Percentiles rank a stretch among this genome's conserved stretches.
These are phyloP conservation scores for Chamaenerion angustifolium DNA, from an alignment of 345 rosid genomes.

Conservation along the genomic window DNA sequence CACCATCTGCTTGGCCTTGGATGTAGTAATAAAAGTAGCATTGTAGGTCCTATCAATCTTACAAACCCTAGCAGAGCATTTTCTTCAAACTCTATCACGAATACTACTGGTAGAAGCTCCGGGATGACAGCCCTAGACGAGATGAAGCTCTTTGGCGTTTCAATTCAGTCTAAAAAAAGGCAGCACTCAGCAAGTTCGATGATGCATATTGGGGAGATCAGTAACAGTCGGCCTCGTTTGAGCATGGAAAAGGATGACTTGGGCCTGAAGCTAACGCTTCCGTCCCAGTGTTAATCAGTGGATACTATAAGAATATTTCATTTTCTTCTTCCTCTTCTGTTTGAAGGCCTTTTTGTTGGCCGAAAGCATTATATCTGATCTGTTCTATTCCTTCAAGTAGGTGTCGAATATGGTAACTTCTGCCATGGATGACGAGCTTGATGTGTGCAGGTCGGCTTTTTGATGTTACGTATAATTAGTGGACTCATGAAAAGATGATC, in stretches of 20 bases:
- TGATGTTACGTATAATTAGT: too few relatives aligned
- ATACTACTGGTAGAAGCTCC: too few relatives aligned
- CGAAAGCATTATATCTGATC: too few relatives aligned
- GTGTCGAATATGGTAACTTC: too few relatives aligned
- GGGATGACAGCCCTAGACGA: conserved; percentile 13
- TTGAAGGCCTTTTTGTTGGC: too few relatives aligned
- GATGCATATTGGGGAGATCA: conserved; percentile 30
- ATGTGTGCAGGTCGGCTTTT: too few relatives aligned
- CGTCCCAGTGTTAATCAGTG: conserved; percentile 17
- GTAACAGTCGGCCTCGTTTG: conserved; percentile 36
- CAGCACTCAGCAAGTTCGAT: conserved; percentile 26
- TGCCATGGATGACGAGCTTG: too few relatives aligned
- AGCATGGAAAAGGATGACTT: conserved; percentile 69
- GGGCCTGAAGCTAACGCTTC: conserved; percentile 70
- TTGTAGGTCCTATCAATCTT: background rate
- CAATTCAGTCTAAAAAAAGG: conserved; percentile 52
- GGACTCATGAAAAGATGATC: too few relatives aligned
- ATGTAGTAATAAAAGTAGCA: too few relatives aligned
- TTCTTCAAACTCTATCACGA: too few relatives aligned
- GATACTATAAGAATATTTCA: conserved; percentile 13
- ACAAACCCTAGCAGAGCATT: conserved; percentile 15
- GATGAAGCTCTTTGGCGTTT: conserved; percentile 69
- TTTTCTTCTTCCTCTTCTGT: conserved; percentile 1
- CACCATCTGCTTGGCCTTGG: too few relatives aligned
- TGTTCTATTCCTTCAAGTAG: too few relatives aligned